Evolutionary conservation across 345 rosid species (phyloP).

Genomic region (Hirschfeldia incana): DNA sequence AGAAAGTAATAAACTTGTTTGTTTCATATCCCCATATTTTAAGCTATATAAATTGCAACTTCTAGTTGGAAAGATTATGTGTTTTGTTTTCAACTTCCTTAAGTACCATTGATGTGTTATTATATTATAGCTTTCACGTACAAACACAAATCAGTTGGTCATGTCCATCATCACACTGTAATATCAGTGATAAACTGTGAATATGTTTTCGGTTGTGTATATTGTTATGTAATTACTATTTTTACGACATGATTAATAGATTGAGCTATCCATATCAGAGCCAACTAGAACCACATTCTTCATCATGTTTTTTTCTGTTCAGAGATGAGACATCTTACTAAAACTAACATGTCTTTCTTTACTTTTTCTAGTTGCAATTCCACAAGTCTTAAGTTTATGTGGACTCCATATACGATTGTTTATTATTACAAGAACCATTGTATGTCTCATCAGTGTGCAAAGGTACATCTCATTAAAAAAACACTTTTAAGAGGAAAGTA

Average conservation of each 20-base stretch:
- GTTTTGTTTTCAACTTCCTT: background rate
- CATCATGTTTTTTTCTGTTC: background rate
- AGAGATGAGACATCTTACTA: constrained; percentile 8
- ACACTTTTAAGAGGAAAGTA: background rate
- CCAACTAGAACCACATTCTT: constrained; percentile 11
- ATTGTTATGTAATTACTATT: background rate
- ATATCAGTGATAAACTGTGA: background rate
- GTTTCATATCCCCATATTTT: constrained; percentile 7
- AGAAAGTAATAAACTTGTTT: constrained; percentile 28
- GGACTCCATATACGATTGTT: constrained; percentile 12
- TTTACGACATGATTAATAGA: background rate
- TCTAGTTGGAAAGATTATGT: background rate
- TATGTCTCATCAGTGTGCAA: constrained; percentile 19
- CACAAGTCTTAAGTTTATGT: background rate
- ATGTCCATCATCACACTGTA: background rate
- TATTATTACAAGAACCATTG: background rate
- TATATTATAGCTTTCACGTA: background rate
- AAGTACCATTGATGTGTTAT: background rate
- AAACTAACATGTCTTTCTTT: constrained; percentile 8
- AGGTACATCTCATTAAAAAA: background rate
- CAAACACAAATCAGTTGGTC: background rate
- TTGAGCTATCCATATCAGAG: background rate
- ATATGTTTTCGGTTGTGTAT: background rate
- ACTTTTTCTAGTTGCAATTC: background rate
- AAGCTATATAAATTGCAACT: constrained; percentile 1